These are phyloP conservation scores for Beta corolliflora DNA, from an alignment of 179 eudicot genomes.

Conservation along the genomic window DNA sequence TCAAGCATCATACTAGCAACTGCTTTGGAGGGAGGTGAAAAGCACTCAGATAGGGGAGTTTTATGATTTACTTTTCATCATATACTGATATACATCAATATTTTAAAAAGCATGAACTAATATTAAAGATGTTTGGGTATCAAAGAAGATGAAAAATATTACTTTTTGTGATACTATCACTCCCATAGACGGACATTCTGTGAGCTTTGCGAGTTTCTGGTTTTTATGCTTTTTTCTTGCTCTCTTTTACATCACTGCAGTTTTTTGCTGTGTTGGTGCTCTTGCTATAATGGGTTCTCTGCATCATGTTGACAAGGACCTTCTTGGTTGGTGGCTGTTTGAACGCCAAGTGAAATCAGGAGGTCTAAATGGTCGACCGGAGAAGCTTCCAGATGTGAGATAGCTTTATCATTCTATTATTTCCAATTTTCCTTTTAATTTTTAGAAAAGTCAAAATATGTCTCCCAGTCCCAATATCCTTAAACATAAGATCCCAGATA, in stretches of 20 bases:
- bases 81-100: background rate
- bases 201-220: background rate
- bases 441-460: background rate
- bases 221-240: background rate
- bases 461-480: background rate
- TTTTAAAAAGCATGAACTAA: background rate
- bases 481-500: slow-evolving; percentile 69
- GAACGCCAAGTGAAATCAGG: slow-evolving; percentile 95
- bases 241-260: slow-evolving; percentile 41
- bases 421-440: background rate
- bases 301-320: slow-evolving; percentile 91
- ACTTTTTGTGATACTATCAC: background rate
- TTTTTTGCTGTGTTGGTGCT: slow-evolving; percentile 93
- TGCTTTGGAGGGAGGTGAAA: background rate
- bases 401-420: background rate
- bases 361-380: slow-evolving; percentile 94
- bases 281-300: slow-evolving; percentile 88
- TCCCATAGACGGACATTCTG: background rate
- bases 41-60: background rate
- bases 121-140: background rate
- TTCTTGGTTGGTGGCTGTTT: slow-evolving; percentile 98
- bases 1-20: background rate
- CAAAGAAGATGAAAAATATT: background rate
- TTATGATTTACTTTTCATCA: background rate
- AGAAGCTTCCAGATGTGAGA: slow-evolving; percentile 94